Evolutionary conservation across 352 stramenopile species (phyloP), one percentile per base, ranked within the genome.

Genomic region (Phytophthora kernoviae): DNA sequence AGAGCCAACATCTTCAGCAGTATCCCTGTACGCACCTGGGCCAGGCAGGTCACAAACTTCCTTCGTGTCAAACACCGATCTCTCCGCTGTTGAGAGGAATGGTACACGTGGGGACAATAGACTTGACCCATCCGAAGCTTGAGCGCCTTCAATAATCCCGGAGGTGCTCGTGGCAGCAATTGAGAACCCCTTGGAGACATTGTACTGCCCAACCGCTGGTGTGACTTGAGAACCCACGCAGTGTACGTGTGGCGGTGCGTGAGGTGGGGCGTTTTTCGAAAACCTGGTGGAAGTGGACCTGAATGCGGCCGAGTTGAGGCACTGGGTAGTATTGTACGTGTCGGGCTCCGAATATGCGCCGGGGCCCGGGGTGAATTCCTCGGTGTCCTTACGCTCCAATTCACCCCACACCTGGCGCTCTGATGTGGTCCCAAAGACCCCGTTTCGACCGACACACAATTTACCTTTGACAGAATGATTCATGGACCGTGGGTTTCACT

Each of bases 381-480:
- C 63, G 2, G 62, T 47, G 50, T 87, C 73, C 30, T 76, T 66
- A 18, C 61, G 69, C 43, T 84, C 77, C 27, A 90, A 66, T 2
- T 75, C 66, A 6, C 79, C 78, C 84, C 81, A 93, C 5, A 93
- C 65, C 34, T 83, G 76, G n/a, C 84, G 75, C 57, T 90, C 81
- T 1, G 84, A 84, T 2, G 73, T 93, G 11, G 81, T 81, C n/a
- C 84, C 84, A 57, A 93, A 93, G 15, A 88, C 71, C 24, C 84
- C 81, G 41, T 84, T 83, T 39, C 84, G 78, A 1, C 84, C 84
- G 15, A 91, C 73, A 7, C 65, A 70, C 10, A 84, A 62, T 32
- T 78, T 79, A 4, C 67, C 56, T 61, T 71, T 72, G 18, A 90
- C 75, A 5, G 68, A 26, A 12, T 83, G 66, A n/a, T 79, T 72